A percentile compares a stretch with the other conserved stretches of the same genome.
Conservation (phyloP, 495 filamentous ascomycete genomes). For the Hypoxylon fuscum region DNA sequence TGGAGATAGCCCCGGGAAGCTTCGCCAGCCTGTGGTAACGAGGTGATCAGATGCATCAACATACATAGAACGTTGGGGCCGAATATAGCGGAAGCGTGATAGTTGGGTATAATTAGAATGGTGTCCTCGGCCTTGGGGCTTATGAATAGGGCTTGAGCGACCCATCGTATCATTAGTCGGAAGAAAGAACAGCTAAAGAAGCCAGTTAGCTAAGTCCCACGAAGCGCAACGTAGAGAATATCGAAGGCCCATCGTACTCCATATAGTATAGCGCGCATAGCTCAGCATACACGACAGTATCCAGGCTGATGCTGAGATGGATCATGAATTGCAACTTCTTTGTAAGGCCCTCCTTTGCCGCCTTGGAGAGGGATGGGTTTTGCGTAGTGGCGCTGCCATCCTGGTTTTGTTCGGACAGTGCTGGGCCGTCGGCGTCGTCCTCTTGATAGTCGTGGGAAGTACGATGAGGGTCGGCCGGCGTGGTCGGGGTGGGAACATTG, state of each 20-base stretch:
- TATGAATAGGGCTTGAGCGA: slow-evolving; percentile 78
- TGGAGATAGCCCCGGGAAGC: slow-evolving; percentile 82
- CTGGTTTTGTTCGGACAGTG: slow-evolving; percentile 33
- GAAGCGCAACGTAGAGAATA: not conserved
- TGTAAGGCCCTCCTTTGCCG: slow-evolving; percentile 54
- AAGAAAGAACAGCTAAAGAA: slow-evolving; percentile 76
- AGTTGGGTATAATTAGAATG: slow-evolving; percentile 68
- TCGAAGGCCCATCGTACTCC: slow-evolving; percentile 69
- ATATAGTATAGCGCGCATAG: slow-evolving; percentile 87
- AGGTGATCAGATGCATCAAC: slow-evolving; percentile 71
- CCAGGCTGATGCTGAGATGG: slow-evolving; percentile 74
- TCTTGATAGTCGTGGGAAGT: slow-evolving; percentile 41
- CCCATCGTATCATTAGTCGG: slow-evolving; percentile 72
- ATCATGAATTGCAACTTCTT: slow-evolving; percentile 74
- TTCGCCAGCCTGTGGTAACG: slow-evolving; percentile 74
- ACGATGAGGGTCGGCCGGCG: slow-evolving; percentile 57
- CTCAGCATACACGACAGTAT: slow-evolving; percentile 83
- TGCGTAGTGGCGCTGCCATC: slow-evolving; percentile 26
- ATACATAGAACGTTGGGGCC: slow-evolving; percentile 76
- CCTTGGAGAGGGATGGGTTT: slow-evolving; percentile 37
- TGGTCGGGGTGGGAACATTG: slow-evolving; percentile 70
- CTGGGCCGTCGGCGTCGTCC: slow-evolving; percentile 42
- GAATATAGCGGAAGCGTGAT: slow-evolving; percentile 76
- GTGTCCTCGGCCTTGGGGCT: slow-evolving; percentile 73
- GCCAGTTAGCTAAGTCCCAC: slow-evolving; percentile 12